These are phyloP conservation scores for Tricholoma sp. DNA, from an alignment of 768 basidiomycete genomes.

Conservation along the genomic window DNA sequence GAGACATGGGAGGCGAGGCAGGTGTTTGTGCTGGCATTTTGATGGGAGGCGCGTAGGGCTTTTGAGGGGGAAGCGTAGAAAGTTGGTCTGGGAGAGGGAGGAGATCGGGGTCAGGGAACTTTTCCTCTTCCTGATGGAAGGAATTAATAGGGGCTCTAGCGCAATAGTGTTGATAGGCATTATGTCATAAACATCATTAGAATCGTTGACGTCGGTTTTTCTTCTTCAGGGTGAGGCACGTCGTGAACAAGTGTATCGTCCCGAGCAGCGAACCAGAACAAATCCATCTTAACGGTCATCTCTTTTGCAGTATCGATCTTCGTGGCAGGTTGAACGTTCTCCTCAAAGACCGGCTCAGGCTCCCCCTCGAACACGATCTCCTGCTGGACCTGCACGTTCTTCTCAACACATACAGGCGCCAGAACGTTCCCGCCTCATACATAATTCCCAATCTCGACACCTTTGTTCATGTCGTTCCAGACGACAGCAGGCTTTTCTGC, in stretches of 20 bases:
- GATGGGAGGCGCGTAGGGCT: constrained; percentile 5
- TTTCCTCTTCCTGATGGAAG: constrained; percentile 4
- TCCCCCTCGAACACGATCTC: no score
- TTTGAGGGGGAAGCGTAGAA: no score
- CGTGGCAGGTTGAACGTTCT: not conserved
- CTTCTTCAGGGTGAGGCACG: not conserved
- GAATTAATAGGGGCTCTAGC: not conserved
- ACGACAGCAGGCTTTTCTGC: constrained; percentile 14
- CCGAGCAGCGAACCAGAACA: no score
- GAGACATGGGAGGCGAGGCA: constrained; percentile 29
- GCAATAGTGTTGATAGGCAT: not conserved
- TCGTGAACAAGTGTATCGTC: not conserved
- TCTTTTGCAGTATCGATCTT: not conserved
- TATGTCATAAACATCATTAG: constrained; percentile 11
- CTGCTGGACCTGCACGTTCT: not conserved
- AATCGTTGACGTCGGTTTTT: constrained; percentile 2
- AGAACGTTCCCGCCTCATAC: no score
- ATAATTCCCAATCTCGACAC: no score
- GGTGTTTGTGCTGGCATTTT: constrained; percentile 28
- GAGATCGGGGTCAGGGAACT: constrained; percentile 38
- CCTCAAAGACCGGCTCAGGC: not conserved
- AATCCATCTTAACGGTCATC: no score
- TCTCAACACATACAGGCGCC: not conserved
- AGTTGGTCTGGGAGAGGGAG: no score
- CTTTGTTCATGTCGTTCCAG: constrained; percentile 4